Evolutionary conservation across 2,329 filamentous ascomycete genomes (phyloP).

Genomic region (Drechslerella dactyloides): DNA sequence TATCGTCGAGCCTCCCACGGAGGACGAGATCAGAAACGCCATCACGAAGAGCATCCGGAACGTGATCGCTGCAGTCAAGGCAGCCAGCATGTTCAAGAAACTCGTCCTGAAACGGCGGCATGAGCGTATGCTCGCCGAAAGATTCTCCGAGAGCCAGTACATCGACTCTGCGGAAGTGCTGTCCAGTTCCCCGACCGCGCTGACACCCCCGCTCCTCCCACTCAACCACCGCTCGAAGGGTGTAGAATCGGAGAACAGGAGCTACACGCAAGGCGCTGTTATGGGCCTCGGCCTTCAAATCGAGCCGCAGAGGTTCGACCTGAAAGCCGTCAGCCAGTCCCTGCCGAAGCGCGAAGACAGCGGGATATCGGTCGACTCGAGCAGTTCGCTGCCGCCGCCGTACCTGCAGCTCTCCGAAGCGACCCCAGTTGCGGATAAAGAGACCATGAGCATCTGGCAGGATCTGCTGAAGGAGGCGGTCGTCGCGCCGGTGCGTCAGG

Average conservation of each 20-base stretch:
- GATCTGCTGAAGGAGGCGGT: constrained; percentile 73
- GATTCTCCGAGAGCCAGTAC: constrained; percentile 14
- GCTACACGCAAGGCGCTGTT: constrained; percentile 62
- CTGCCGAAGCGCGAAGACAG: constrained; percentile 52
- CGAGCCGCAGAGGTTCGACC: constrained; percentile 57
- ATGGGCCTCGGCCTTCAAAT: constrained; percentile 65
- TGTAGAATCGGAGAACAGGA: constrained; percentile 63
- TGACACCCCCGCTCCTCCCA: constrained; percentile 26
- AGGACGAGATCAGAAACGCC: constrained; percentile 85
- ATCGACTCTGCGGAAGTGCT: constrained; percentile 24
- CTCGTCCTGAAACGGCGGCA: constrained; percentile 52
- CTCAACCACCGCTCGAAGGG: constrained; percentile 59
- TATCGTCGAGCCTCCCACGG: constrained; percentile 80
- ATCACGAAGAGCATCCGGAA: constrained; percentile 90
- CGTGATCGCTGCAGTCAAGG: constrained; percentile 85
- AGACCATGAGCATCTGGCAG: constrained; percentile 67
- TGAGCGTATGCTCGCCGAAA: constrained; percentile 35
- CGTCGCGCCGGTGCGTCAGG: constrained; percentile 54
- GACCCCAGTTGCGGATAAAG: constrained; percentile 58
- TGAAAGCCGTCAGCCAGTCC: constrained; percentile 47
- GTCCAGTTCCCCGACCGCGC: constrained; percentile 38
- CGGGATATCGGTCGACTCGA: constrained; percentile 36
- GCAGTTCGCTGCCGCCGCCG: constrained; percentile 52
- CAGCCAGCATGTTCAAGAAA: constrained; percentile 83
- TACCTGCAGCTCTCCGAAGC: constrained; percentile 58